Percentiles rank a stretch among this genome's conserved stretches.
Evolutionary conservation across 345 rosid genomes (phyloP).

Genomic region (Eucalyptus polyanthemos): DNA sequence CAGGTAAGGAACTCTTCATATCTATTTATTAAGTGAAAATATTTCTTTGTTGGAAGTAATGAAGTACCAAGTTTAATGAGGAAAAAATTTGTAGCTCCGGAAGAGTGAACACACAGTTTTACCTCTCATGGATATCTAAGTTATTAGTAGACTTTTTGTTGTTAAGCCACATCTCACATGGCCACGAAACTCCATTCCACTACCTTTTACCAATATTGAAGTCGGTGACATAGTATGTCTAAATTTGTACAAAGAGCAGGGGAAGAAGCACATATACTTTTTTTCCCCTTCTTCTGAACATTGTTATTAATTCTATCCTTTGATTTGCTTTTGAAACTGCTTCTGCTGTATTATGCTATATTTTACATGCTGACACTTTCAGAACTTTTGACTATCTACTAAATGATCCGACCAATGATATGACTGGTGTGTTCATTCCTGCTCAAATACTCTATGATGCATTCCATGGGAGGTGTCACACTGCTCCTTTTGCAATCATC

Average conservation of each 20-base stretch:
- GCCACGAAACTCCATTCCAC: neutral
- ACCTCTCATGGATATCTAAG: neutral
- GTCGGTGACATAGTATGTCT: neutral
- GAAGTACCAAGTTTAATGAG: neutral
- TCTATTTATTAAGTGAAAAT: neutral
- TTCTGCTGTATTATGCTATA: neutral
- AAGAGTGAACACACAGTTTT: neutral
- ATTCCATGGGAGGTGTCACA: constrained; percentile 47
- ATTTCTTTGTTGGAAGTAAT: neutral
- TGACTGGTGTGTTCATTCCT: constrained; percentile 36
- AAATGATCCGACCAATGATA: constrained; percentile 40
- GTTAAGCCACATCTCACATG: neutral
- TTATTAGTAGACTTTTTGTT: neutral
- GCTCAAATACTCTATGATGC: constrained; percentile 57
- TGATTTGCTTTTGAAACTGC: neutral
- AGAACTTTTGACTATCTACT: constrained; percentile 31
- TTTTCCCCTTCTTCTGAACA: neutral
- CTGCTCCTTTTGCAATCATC: constrained; percentile 31
- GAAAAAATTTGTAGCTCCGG: neutral
- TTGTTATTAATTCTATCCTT: neutral
- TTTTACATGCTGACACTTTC: neutral
- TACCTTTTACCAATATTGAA: neutral
- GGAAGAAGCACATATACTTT: neutral
- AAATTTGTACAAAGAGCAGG: neutral
- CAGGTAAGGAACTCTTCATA: constrained; percentile 6